A percentile compares a stretch with the other conserved stretches of the same genome.
These are phyloP conservation scores for Zea mays DNA, from an alignment of 176 grass and related monocot species.

Conservation along the genomic window Zm-B73-REFERENCE-NAM-5.0 NC_050097.1:70986001-70986500, in stretches of 20 bases:
- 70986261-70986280: no score
- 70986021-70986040: conserved; percentile 40
- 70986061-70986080: background rate
- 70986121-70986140: background rate
- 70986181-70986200: background rate
- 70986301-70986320: no score
- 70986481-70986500: no score
- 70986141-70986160: background rate
- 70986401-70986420: no score
- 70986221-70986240: background rate
- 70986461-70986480: no score
- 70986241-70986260: background rate
- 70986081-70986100: background rate
- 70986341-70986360: no score
- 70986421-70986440: no score
- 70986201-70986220: background rate
- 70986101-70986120: background rate
- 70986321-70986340: no score
- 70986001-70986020: conserved; percentile 26
- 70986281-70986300: no score
- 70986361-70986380: no score
- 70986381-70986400: no score
- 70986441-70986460: no score
- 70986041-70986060: conserved; percentile 47
- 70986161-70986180: background rate